These are phyloP conservation scores for Coffea eugenioides DNA, from an alignment of 257 asterid species.

Conservation along the genomic window DNA sequence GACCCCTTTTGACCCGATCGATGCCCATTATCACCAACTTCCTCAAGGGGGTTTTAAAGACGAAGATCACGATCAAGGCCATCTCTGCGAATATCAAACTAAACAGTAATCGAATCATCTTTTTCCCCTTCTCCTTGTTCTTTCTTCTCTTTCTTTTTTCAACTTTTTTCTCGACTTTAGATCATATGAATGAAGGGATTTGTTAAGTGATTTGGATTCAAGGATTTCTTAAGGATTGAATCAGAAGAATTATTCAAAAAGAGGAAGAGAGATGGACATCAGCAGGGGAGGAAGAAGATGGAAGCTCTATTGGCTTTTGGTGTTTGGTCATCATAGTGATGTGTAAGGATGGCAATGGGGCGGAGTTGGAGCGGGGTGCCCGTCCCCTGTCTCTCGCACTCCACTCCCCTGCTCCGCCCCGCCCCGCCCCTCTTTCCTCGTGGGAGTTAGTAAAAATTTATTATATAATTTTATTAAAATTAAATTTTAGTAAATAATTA, in stretches of 20 bases:
- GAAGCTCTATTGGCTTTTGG: background rate
- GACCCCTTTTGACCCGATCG: conserved; percentile 80
- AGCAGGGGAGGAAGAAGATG: background rate
- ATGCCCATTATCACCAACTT: conserved; percentile 75
- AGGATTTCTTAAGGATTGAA: background rate
- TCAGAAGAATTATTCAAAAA: background rate
- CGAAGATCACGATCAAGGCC: conserved; percentile 68
- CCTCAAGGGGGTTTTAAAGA: conserved; percentile 84
- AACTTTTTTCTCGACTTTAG: background rate
- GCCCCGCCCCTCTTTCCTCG: too few relatives aligned
- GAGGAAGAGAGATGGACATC: background rate
- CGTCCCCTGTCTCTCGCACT: too few relatives aligned
- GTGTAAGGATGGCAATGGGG: background rate
- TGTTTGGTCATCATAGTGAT: background rate
- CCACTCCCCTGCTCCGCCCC: too few relatives aligned
- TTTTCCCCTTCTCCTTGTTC: background rate
- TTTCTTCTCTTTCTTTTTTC: background rate
- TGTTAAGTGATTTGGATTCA: background rate
- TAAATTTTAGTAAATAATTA: too few relatives aligned
- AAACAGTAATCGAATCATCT: conserved; percentile 65
- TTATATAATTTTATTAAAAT: too few relatives aligned
- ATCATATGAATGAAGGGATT: background rate
- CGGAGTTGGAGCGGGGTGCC: too few relatives aligned
- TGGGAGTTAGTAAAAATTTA: too few relatives aligned
- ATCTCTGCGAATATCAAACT: conserved; percentile 62